phyloP scores from a whole-genome alignment of 169 alveolate species.

The Eimeria brunetti region DNA sequence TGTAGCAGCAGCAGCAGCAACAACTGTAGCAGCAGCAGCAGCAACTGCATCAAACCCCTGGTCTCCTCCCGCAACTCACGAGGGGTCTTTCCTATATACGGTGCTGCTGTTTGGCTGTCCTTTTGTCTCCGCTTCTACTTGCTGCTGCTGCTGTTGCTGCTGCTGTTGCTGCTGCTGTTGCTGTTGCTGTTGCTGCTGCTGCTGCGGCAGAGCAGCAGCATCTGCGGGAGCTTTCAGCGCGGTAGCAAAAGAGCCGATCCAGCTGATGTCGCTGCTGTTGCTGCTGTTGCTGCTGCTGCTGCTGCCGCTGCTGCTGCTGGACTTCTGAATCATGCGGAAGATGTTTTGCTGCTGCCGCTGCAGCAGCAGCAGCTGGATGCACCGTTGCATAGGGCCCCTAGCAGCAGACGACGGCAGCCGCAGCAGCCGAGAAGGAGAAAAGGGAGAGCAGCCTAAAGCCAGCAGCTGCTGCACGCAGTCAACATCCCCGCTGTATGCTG shows the following conservation, averaged over 20 bases:
- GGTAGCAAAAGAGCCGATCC: background rate
- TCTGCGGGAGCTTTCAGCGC: background rate
- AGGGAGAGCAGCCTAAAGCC: constrained; percentile 13
- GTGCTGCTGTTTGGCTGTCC: background rate
- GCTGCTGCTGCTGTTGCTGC: constrained; percentile 2
- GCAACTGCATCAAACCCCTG: background rate
- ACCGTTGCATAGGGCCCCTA: background rate
- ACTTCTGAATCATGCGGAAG: background rate
- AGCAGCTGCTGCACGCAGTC: constrained; percentile 52
- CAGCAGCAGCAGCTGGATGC: constrained; percentile 36
- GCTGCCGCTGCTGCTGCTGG: constrained; percentile 41
- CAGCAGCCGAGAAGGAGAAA: background rate
- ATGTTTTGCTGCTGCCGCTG: background rate
- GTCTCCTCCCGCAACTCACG: background rate
- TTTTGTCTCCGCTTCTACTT: background rate
- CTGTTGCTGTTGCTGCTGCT: background rate
- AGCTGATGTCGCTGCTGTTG: background rate
- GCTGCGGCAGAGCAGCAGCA: background rate
- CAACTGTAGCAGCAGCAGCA: background rate
- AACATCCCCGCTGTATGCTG: constrained; percentile 29
- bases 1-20: too few relatives aligned
- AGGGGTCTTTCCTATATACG: background rate
- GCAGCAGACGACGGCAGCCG: background rate
- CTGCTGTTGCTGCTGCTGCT: constrained; percentile 3
- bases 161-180: background rate